These are phyloP conservation scores for Geotrichum restrictum DNA, from an alignment of 1,139 yeast species.

Conservation along the genomic window DNA sequence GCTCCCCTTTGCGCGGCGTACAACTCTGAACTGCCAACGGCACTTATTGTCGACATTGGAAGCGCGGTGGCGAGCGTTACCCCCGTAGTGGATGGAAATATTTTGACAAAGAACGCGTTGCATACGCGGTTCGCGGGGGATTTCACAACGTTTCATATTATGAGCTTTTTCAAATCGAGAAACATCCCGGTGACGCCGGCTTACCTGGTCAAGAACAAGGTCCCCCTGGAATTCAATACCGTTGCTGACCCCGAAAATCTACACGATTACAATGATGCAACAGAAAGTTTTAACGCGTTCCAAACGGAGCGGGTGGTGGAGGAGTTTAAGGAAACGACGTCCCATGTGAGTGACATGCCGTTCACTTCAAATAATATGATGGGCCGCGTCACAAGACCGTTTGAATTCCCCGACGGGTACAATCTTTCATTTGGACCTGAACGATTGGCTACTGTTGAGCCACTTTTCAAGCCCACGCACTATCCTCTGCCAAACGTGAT, in stretches of 20 bases:
- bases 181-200: constrained; percentile 35
- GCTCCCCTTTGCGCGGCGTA: constrained; percentile 81
- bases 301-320: constrained; percentile 44
- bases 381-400: constrained; percentile 46
- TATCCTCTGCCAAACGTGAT: constrained; percentile 31
- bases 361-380: constrained; percentile 29
- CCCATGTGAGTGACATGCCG: constrained; percentile 52
- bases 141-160: constrained; percentile 40
- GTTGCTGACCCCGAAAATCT: constrained; percentile 41
- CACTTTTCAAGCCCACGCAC: constrained; percentile 55
- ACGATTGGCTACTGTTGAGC: constrained; percentile 68
- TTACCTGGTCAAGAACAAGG: constrained; percentile 36
- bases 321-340: constrained; percentile 61
- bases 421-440: constrained; percentile 58
- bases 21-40: constrained; percentile 38
- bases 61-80: constrained; percentile 58
- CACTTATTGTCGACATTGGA: constrained; percentile 40
- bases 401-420: constrained; percentile 80
- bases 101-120: constrained; percentile 36
- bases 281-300: constrained; percentile 37
- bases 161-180: constrained; percentile 33
- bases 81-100: constrained; percentile 83
- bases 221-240: constrained; percentile 37
- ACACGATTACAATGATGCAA: constrained; percentile 32
- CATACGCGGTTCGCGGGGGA: constrained; percentile 44